phyloP scores from a whole-genome alignment of 2,329 filamentous ascomycete genomes.

The Raffaelea ambrosiae region DNA sequence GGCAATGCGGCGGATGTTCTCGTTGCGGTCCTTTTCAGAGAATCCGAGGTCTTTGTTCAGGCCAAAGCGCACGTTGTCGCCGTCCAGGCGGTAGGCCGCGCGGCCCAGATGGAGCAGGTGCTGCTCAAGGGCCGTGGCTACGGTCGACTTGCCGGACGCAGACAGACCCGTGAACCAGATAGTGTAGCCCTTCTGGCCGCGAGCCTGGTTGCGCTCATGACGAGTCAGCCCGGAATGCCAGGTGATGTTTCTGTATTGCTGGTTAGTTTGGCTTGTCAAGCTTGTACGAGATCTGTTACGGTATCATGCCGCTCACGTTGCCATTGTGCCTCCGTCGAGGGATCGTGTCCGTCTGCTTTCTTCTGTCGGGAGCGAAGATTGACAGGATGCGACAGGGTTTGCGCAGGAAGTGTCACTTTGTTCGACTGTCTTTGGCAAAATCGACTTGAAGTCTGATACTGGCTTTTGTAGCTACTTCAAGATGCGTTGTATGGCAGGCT shows the following conservation, averaged over 20 bases:
- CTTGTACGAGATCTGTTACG: background rate
- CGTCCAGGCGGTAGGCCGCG: slow-evolving; percentile 86
- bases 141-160: slow-evolving; percentile 93
- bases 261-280: background rate
- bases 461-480: too few species aligned
- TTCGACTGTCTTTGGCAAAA: too few species aligned
- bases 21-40: slow-evolving; percentile 83
- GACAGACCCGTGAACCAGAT: slow-evolving; percentile 98
- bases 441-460: too few species aligned
- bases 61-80: slow-evolving; percentile 96
- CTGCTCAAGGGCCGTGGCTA: slow-evolving; percentile 93
- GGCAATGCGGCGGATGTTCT: slow-evolving; percentile 95
- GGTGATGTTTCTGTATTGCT: slow-evolving; percentile 65
- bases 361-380: too few species aligned
- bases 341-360: too few species aligned
- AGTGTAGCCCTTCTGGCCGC: slow-evolving; percentile 83
- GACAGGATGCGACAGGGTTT: too few species aligned
- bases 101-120: slow-evolving; percentile 82
- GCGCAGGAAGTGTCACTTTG: too few species aligned
- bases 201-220: slow-evolving; percentile 62
- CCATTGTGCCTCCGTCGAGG: slow-evolving; percentile 1
- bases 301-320: slow-evolving; percentile 3
- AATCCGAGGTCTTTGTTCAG: slow-evolving; percentile 98
- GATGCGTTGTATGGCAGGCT: background rate
- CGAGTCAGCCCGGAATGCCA: slow-evolving; percentile 80